Conservation (phyloP, 2,329 filamentous ascomycete species). For the Ophiocordyceps camponoti-saundersi region DNA sequence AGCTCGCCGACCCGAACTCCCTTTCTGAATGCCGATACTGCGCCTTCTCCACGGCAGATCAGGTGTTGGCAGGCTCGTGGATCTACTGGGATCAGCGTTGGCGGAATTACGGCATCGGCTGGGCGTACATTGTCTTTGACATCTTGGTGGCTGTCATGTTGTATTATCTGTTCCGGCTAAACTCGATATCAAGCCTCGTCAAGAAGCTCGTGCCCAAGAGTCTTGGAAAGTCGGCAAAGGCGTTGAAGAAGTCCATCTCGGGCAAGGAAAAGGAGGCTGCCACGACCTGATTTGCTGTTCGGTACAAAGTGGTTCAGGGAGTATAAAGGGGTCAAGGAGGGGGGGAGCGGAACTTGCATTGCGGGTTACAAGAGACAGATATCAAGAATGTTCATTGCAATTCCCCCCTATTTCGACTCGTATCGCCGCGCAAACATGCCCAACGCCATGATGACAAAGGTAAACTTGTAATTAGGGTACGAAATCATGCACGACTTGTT, state of each 20-base stretch:
- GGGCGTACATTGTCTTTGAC: slow-evolving; percentile 50
- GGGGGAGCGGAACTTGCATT: too few relatives aligned
- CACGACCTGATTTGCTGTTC: too few relatives aligned
- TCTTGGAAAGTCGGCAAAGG: too few relatives aligned
- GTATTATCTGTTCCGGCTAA: slow-evolving; percentile 47
- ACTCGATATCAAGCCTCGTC: background rate
- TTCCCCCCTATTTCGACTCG: too few relatives aligned
- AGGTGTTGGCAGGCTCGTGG: slow-evolving; percentile 31
- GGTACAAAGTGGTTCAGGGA: too few relatives aligned
- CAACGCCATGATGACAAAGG: slow-evolving; percentile 83
- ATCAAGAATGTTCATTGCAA: too few relatives aligned
- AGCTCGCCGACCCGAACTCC: slow-evolving; percentile 43
- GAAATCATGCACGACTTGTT: slow-evolving; percentile 99
- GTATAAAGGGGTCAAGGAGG: too few relatives aligned
- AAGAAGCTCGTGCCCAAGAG: too few relatives aligned
- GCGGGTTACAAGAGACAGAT: too few relatives aligned
- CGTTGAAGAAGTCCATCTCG: too few relatives aligned
- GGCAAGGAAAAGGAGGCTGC: too few relatives aligned
- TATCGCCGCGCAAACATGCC: slow-evolving; percentile 58
- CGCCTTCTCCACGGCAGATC: slow-evolving; percentile 40
- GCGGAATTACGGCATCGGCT: slow-evolving; percentile 56
- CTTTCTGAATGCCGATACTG: slow-evolving; percentile 49
- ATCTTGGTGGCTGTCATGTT: slow-evolving; percentile 36
- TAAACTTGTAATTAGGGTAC: slow-evolving; percentile 98
- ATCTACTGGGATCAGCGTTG: slow-evolving; percentile 39